Base-by-base conservation (phyloP, 2,329 filamentous ascomycete genomes). In the Aspergillus bombycis region DNA sequence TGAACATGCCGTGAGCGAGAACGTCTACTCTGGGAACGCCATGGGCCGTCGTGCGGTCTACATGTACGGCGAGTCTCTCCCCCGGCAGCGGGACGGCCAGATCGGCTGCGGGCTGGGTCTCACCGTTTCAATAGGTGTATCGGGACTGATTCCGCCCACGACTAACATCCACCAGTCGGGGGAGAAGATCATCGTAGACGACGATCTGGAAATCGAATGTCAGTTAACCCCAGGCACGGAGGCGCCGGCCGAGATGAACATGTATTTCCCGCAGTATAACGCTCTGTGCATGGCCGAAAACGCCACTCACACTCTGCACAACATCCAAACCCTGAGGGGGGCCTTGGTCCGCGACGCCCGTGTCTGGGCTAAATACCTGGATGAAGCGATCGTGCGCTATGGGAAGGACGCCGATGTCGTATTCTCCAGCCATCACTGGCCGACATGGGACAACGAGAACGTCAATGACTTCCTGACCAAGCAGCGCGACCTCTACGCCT, bases 181-280 rank as follows among this genome's bases (percentile, higher is more conserved):
- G 0, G 65, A 78, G 38, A 64, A 69, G 53, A 43, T 60, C 10
- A 62, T 65, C 0, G 66, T 80, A 16, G 78, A 79, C 28, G 79
- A 76, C 1, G 79, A 77, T 1, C 67, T 82, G 1, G 56, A 70
- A n/a, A 75, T 82, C 16, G 66, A 75, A 1, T 82, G 80, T 63
- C 80, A 82, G 62, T 71, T 81, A 70, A 73, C 74, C 0, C 78
- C 79, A 1, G 75, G 72, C 1, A 80, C 80, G 0, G 80, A 82
- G 63, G 80, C 80, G 0, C 80, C 79, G 0, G 70, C 78, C 0
- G 80, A 82, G 65, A 71, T 82, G 63, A 78, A 79, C 62, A 70
- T 82, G 56, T 74, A 75, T 58, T 77, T 82, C 48, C 80, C 79
- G 2, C 58, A 76, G 7, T 68, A 73, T 41, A 68, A 65, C 12